Evolutionary conservation across 495 filamentous ascomycete species (phyloP).

Genomic region (Penicillium egyptiacum): DNA sequence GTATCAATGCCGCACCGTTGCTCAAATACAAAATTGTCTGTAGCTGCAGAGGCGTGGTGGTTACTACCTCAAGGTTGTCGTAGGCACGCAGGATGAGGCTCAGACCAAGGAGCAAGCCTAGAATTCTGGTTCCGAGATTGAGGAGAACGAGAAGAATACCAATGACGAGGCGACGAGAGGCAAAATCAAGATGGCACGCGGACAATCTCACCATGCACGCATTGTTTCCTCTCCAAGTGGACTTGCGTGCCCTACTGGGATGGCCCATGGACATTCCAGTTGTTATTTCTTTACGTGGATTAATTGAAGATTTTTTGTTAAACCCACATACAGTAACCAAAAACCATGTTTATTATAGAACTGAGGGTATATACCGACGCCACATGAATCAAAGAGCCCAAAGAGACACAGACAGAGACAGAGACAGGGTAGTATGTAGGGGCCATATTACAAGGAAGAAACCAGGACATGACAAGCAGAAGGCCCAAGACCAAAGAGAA

Average conservation of each 20-base stretch:
- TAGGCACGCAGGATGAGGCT: not conserved
- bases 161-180: too few relatives aligned
- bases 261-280: not conserved
- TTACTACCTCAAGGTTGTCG: not conserved
- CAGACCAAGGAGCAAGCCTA: too few relatives aligned
- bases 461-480: slow-evolving; percentile 9
- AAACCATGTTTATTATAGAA: slow-evolving; percentile 8
- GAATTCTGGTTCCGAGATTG: too few relatives aligned
- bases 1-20: not conserved
- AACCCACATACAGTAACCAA: not conserved
- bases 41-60: not conserved
- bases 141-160: too few relatives aligned
- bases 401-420: not conserved
- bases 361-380: slow-evolving; percentile 15
- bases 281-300: not conserved
- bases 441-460: not conserved
- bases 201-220: not conserved
- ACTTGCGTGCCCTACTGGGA: not conserved
- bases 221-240: not conserved
- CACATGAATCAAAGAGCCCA: slow-evolving; percentile 11
- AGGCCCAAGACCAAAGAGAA: not conserved
- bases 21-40: not conserved
- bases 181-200: not conserved
- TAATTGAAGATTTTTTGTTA: not conserved
- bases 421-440: slow-evolving; percentile 7